Percentiles rank a stretch among this genome's conserved stretches.
phyloP scores from a whole-genome alignment of 1,284 basidiomycete species.

The Fistulina hepatica region DNA sequence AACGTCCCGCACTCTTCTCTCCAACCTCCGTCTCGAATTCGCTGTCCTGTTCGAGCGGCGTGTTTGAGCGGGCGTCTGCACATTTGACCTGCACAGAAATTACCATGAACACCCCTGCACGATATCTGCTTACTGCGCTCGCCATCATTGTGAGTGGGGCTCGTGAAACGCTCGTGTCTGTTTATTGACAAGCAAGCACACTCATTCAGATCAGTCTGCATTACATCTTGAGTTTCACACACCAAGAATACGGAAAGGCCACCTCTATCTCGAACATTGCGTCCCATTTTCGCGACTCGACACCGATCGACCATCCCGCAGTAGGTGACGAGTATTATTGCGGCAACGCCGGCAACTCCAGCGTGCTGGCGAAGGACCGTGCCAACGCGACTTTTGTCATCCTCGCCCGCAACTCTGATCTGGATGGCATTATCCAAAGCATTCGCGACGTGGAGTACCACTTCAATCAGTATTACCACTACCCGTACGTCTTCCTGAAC shows the following conservation, averaged over 20 bases:
- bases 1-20: not conserved
- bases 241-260: constrained; percentile 53
- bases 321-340: constrained; percentile 11
- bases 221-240: constrained; percentile 56
- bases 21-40: not conserved
- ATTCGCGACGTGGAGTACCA: constrained; percentile 41
- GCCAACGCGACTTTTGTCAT: constrained; percentile 38
- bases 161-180: not conserved
- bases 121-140: constrained; percentile 11
- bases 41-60: not conserved
- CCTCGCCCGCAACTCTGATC: constrained; percentile 31
- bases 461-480: constrained; percentile 55
- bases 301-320: not conserved
- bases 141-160: constrained; percentile 11
- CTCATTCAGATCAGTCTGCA: constrained; percentile 43
- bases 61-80: no score
- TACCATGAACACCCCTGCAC: constrained; percentile 1
- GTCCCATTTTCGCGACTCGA: constrained; percentile 12
- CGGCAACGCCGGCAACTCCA: not conserved
- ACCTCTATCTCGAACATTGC: constrained; percentile 46
- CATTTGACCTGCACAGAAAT: no score
- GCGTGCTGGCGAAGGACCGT: constrained; percentile 9
- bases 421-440: constrained; percentile 26
- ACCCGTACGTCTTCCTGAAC: constrained; percentile 70
- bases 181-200: not conserved